phyloP scores from a whole-genome alignment of 2,329 filamentous ascomycete species.

The Fusarium oxysporum region DNA sequence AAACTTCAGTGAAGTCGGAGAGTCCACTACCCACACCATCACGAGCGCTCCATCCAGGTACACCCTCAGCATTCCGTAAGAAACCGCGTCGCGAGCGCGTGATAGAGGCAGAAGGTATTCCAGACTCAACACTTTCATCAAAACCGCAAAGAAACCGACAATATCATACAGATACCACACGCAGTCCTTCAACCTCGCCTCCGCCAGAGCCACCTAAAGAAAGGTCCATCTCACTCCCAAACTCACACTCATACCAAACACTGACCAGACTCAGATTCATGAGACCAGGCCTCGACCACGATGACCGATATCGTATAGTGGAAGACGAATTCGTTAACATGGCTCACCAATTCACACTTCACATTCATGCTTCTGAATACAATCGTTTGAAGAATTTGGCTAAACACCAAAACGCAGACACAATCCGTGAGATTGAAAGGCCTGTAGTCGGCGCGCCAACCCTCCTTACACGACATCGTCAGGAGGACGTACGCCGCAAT shows the following conservation, averaged over 20 bases:
- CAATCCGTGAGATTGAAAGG: slow-evolving; percentile 63
- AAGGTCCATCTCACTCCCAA: slow-evolving; percentile 49
- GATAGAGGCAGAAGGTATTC: slow-evolving; percentile 41
- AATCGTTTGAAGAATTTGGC: slow-evolving; percentile 71
- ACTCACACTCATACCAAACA: background rate
- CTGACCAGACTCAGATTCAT: slow-evolving; percentile 63
- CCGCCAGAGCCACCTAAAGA: slow-evolving; percentile 61
- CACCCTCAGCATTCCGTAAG: slow-evolving; percentile 18
- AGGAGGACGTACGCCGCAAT: slow-evolving; percentile 32
- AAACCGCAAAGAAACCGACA: background rate
- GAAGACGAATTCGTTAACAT: slow-evolving; percentile 81
- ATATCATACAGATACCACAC: slow-evolving; percentile 33
- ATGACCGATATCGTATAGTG: slow-evolving; percentile 84
- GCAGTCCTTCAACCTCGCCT: slow-evolving; percentile 63
- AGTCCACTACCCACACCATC: slow-evolving; percentile 8
- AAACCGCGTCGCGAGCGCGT: slow-evolving; percentile 39
- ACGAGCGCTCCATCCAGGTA: slow-evolving; percentile 9
- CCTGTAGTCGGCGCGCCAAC: slow-evolving; percentile 60
- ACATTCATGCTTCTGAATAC: slow-evolving; percentile 84
- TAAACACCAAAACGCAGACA: slow-evolving; percentile 64
- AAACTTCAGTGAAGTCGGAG: slow-evolving; percentile 13
- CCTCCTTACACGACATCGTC: slow-evolving; percentile 38
- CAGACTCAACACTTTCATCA: background rate
- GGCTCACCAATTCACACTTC: slow-evolving; percentile 76
- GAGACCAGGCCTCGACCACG: slow-evolving; percentile 71